Evolutionary conservation across 2,329 filamentous ascomycete genomes (phyloP).

Genomic region (Trichoderma sp.): DNA sequence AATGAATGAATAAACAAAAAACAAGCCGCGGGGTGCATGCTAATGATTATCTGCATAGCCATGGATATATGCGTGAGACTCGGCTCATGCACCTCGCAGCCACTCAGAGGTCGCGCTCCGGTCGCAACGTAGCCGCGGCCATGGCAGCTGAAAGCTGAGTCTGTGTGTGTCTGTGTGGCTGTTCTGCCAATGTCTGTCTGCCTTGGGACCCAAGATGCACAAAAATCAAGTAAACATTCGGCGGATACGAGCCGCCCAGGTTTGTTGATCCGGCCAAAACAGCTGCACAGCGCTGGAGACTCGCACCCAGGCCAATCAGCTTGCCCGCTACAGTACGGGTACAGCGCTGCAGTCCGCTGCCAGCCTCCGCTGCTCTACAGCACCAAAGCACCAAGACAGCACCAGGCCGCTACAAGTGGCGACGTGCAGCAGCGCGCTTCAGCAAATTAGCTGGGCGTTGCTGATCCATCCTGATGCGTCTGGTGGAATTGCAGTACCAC

Average conservation of each 20-base stretch:
- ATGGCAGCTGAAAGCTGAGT: not conserved
- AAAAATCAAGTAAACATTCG: not conserved
- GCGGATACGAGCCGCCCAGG: not conserved
- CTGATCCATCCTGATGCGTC: not conserved
- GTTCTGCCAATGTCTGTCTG: not conserved
- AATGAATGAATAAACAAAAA: not conserved
- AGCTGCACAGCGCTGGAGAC: not conserved
- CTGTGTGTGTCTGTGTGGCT: not conserved
- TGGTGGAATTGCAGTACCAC: not conserved
- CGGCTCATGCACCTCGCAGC: slow-evolving; percentile 8
- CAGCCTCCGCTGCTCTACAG: not conserved
- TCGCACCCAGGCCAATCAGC: not conserved
- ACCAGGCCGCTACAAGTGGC: not conserved
- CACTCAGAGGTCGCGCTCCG: not conserved
- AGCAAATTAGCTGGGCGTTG: not conserved
- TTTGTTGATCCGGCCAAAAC: not conserved
- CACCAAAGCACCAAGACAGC: not conserved
- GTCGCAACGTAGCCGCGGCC: not conserved
- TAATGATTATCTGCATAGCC: slow-evolving; percentile 14
- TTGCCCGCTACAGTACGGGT: not conserved
- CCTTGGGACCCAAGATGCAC: not conserved
- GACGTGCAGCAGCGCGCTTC: not conserved
- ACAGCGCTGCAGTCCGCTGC: not conserved
- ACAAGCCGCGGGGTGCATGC: slow-evolving; percentile 5
- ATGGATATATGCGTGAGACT: slow-evolving; percentile 16